Conservation (phyloP, 768 basidiomycete genomes). For the Kwoniella shandongensis region DNA sequence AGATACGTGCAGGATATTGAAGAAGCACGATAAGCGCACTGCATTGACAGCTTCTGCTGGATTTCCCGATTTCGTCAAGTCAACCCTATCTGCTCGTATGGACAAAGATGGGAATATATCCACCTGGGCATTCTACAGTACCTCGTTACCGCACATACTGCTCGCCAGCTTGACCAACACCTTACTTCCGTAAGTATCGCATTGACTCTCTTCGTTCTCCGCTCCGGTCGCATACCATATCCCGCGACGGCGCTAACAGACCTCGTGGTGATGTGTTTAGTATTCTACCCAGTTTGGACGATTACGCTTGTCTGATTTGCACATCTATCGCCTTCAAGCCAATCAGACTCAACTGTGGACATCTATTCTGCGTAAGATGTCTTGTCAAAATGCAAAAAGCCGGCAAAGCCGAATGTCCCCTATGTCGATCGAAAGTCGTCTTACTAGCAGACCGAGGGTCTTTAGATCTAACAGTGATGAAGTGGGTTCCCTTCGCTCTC, state of each 20-base stretch:
- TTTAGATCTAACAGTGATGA: slow-evolving; percentile 50
- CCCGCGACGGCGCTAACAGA: not conserved
- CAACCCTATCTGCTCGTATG: slow-evolving; percentile 41
- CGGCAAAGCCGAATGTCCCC: slow-evolving; percentile 71
- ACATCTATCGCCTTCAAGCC: slow-evolving; percentile 90
- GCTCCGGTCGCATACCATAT: not conserved
- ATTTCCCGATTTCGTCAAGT: slow-evolving; percentile 57
- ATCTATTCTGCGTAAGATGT: slow-evolving; percentile 60
- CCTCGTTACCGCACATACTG: slow-evolving; percentile 64
- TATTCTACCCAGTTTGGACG: slow-evolving; percentile 51
- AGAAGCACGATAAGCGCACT: slow-evolving; percentile 90
- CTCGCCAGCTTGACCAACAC: slow-evolving; percentile 80
- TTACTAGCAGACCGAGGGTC: slow-evolving; percentile 63
- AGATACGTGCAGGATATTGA: slow-evolving; percentile 58
- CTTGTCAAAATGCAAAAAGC: slow-evolving; percentile 89
- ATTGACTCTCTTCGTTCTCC: not conserved
- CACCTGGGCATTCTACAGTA: slow-evolving; percentile 53
- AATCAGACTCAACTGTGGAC: slow-evolving; percentile 74
- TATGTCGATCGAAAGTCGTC: slow-evolving; percentile 78
- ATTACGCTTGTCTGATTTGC: slow-evolving; percentile 86
- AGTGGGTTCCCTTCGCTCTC: slow-evolving; percentile 34
- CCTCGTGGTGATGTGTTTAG: slow-evolving; percentile 15
- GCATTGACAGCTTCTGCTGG: slow-evolving; percentile 63
- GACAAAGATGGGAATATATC: slow-evolving; percentile 45
- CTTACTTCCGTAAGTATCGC: slow-evolving; percentile 64